These are phyloP conservation scores for Malassezia dermatis DNA, from an alignment of 1,284 basidiomycete genomes.

Conservation along the genomic window DNA sequence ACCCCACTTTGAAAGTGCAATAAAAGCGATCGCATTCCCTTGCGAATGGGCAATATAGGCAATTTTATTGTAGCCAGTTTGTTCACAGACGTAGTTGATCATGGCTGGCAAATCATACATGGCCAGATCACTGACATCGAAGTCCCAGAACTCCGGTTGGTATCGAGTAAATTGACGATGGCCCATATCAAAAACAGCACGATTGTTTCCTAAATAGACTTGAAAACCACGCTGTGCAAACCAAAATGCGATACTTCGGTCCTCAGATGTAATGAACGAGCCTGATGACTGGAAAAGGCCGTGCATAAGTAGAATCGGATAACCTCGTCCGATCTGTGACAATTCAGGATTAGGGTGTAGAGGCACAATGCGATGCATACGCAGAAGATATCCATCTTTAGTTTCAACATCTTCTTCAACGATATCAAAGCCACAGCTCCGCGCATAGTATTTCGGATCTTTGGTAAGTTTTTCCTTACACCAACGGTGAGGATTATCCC, in stretches of 20 bases:
- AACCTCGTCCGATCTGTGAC: slow-evolving; percentile 49
- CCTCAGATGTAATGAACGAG: slow-evolving; percentile 58
- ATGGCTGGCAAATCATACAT: slow-evolving; percentile 58
- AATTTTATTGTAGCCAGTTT: slow-evolving; percentile 56
- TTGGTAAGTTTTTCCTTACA: slow-evolving; percentile 52
- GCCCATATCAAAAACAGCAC: slow-evolving; percentile 58
- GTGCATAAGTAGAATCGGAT: slow-evolving; percentile 57
- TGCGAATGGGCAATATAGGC: slow-evolving; percentile 56
- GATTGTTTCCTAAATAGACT: slow-evolving; percentile 58
- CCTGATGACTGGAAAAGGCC: slow-evolving; percentile 59
- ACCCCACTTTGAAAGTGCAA: slow-evolving; percentile 52
- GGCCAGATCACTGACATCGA: slow-evolving; percentile 57
- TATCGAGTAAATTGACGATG: slow-evolving; percentile 52
- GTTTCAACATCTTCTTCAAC: slow-evolving; percentile 56
- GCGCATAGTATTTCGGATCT: slow-evolving; percentile 56
- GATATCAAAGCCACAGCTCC: slow-evolving; percentile 55
- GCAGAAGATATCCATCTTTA: slow-evolving; percentile 55
- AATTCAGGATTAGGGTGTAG: slow-evolving; percentile 48
- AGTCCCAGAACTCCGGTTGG: slow-evolving; percentile 59
- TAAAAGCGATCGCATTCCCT: slow-evolving; percentile 53
- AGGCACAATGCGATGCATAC: slow-evolving; percentile 54
- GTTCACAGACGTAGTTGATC: slow-evolving; percentile 55
- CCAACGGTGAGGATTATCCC: slow-evolving; percentile 55
- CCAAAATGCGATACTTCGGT: slow-evolving; percentile 58
- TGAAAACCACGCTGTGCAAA: slow-evolving; percentile 55